A percentile compares a stretch with the other conserved stretches of the same genome.
Conservation (phyloP, 441 rosid genomes). For the Populus hybrid region DNA sequence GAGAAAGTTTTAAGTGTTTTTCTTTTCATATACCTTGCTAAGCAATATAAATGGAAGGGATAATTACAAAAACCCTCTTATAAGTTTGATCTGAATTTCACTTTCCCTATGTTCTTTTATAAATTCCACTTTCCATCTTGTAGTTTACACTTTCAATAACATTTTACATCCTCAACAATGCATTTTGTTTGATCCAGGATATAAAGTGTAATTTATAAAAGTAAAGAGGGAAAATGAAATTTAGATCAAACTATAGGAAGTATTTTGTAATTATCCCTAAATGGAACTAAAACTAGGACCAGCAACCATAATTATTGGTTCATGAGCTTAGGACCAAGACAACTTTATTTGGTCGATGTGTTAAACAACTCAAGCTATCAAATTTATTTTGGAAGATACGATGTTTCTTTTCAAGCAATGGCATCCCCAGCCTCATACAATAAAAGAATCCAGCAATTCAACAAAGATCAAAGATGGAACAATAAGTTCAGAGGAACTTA, state of each 20-base stretch:
- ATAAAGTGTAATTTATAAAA: not conserved
- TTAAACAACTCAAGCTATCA: too few relatives aligned
- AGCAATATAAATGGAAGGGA: not conserved
- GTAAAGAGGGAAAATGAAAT: not conserved
- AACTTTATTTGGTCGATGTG: too few relatives aligned
- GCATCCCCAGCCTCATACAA: not conserved
- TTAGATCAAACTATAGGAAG: not conserved
- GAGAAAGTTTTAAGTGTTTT: not conserved
- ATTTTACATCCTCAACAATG: not conserved
- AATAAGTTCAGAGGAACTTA: constrained; percentile 29
- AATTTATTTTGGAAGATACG: too few relatives aligned
- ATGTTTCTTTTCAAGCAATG: not conserved
- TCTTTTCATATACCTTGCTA: not conserved
- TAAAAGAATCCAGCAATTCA: not conserved
- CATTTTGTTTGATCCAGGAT: not conserved
- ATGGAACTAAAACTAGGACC: not conserved
- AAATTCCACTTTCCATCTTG: not conserved
- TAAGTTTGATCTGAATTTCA: not conserved
- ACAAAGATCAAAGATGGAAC: not conserved
- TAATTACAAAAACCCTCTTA: not conserved
- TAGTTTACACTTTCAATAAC: not conserved
- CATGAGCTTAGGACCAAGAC: too few relatives aligned
- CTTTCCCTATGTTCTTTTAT: not conserved
- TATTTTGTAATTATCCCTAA: not conserved
- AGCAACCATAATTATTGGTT: too few relatives aligned